Percentiles rank a stretch among this genome's conserved stretches.
Evolutionary conservation across 257 asterid species (phyloP).

Genomic region (Mitragyna speciosa): DNA sequence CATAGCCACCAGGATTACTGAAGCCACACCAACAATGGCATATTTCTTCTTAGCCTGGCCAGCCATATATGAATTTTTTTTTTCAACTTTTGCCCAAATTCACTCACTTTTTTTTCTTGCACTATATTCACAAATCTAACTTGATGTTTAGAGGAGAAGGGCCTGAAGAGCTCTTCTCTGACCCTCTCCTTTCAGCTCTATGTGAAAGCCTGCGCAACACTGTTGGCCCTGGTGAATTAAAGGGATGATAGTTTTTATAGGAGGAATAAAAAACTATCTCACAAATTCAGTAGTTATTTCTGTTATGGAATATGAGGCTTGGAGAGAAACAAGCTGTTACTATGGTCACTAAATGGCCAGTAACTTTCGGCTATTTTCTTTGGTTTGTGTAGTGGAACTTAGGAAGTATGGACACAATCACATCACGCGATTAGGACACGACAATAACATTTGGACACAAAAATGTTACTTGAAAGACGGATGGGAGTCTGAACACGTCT

Average conservation of each 20-base stretch:
- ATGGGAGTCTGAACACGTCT: neutral
- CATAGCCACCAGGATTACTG: constrained; percentile 57
- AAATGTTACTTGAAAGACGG: neutral
- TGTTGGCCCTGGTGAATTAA: constrained; percentile 8
- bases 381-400: neutral
- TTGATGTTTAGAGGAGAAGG: constrained; percentile 10
- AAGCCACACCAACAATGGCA: constrained; percentile 34
- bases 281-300: constrained; percentile 4
- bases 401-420: neutral
- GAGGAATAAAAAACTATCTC: neutral
- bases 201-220: neutral
- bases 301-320: constrained; percentile 24
- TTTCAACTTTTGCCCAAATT: neutral
- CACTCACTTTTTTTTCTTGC: neutral
- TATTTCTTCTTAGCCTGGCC: constrained; percentile 42
- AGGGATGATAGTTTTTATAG: neutral
- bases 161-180: constrained; percentile 3
- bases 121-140: neutral
- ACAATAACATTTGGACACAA: neutral
- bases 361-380: neutral
- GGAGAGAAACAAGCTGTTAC: constrained; percentile 5
- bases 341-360: neutral
- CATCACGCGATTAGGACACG: neutral
- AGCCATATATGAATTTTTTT: constrained; percentile 37
- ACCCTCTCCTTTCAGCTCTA: constrained; percentile 20